Conservation (phyloP, 1,284 basidiomycete genomes). For the Microbotryum violaceum region DNA sequence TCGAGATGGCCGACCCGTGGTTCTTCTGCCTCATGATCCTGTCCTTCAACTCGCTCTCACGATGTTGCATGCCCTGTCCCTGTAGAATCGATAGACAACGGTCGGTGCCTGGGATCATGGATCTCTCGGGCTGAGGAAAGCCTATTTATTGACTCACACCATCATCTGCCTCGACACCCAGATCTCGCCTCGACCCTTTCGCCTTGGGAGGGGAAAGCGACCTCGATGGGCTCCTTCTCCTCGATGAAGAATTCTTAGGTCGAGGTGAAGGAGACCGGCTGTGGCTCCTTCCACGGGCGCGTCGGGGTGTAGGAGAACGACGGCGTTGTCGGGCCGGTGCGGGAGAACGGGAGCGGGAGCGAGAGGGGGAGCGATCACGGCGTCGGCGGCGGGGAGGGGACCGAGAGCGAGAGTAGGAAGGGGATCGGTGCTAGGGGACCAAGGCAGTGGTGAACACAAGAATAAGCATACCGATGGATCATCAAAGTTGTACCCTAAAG, state of each 20-base stretch:
- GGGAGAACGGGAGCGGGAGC: conserved; percentile 10
- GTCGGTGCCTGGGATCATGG: background rate
- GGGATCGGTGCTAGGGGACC: conserved; percentile 1
- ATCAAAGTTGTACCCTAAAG: background rate
- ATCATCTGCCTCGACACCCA: background rate
- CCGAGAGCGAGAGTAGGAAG: background rate
- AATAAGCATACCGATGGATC: background rate
- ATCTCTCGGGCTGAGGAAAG: background rate
- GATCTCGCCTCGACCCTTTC: background rate
- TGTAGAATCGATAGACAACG: background rate
- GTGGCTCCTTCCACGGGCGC: conserved; percentile 1
- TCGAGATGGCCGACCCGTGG: no score
- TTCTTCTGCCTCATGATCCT: conserved; percentile 20
- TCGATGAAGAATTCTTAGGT: background rate
- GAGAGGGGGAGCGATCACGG: background rate
- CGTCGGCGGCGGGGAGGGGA: conserved; percentile 1
- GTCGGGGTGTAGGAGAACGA: background rate
- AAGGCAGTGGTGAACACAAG: background rate
- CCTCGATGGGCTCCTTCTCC: conserved; percentile 3
- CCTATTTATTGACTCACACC: background rate
- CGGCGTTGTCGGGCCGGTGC: conserved; percentile 1
- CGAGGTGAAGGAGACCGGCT: background rate
- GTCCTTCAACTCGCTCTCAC: conserved; percentile 24
- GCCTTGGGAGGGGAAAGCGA: conserved; percentile 1
- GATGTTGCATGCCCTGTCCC: background rate